Conservation (phyloP, 2,329 filamentous ascomycete genomes). For the Zasmidium cellare region DNA sequence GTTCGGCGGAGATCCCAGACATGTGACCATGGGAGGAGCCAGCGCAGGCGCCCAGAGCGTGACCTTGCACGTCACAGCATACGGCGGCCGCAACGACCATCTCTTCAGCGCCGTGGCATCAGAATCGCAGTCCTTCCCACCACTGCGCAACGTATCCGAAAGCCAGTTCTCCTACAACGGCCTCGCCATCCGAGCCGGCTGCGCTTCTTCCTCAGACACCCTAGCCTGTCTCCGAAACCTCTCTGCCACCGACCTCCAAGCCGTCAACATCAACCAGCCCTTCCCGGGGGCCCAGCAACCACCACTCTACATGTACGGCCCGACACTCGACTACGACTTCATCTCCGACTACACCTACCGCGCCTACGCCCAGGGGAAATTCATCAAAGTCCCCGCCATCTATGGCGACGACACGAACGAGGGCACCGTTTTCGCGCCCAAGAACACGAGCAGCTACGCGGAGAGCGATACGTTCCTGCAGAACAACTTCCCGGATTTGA, state of each 20-base stretch:
- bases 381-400: slow-evolving; percentile 55
- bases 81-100: slow-evolving; percentile 48
- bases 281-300: slow-evolving; percentile 45
- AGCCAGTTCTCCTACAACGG: slow-evolving; percentile 55
- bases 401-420: slow-evolving; percentile 62
- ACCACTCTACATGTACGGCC: slow-evolving; percentile 54
- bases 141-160: slow-evolving; percentile 49
- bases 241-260: slow-evolving; percentile 46
- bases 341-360: slow-evolving; percentile 51
- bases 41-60: slow-evolving; percentile 68
- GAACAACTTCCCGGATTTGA: slow-evolving; percentile 60
- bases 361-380: slow-evolving; percentile 51
- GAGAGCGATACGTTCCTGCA: slow-evolving; percentile 58
- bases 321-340: slow-evolving; percentile 53
- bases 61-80: slow-evolving; percentile 62
- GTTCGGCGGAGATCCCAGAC: slow-evolving; percentile 69
- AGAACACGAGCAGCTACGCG: slow-evolving; percentile 46
- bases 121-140: slow-evolving; percentile 56
- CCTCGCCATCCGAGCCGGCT: slow-evolving; percentile 52
- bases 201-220: slow-evolving; percentile 40
- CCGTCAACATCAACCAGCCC: slow-evolving; percentile 46
- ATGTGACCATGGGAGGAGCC: slow-evolving; percentile 68
- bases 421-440: slow-evolving; percentile 62
- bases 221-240: slow-evolving; percentile 53
- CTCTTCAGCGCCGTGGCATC: slow-evolving; percentile 56